Conservation (phyloP, 257 asterid species). For the Ocimum tenuiflorum region DNA sequence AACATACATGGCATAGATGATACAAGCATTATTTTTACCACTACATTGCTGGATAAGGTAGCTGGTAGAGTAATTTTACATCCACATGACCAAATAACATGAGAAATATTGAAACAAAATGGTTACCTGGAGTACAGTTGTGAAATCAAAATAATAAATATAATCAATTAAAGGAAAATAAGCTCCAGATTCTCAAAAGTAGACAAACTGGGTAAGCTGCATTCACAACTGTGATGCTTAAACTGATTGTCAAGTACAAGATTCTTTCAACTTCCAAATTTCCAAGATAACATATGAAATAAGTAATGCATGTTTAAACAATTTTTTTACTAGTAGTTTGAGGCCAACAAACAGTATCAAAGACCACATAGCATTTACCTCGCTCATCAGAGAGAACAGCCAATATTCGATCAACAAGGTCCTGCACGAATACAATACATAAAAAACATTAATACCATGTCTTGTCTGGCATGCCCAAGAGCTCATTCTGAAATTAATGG, state of each 20-base stretch:
- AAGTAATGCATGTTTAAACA: not conserved
- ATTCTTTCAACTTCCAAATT: not conserved
- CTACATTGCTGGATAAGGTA: not conserved
- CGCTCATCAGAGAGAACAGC: slow-evolving; percentile 66
- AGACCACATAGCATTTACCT: slow-evolving; percentile 40
- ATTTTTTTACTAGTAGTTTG: not conserved
- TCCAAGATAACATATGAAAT: not conserved
- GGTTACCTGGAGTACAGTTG: not conserved
- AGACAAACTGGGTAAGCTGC: slow-evolving; percentile 1
- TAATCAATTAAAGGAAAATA: slow-evolving; percentile 6
- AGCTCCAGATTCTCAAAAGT: not conserved
- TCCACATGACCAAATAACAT: not conserved
- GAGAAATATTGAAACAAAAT: not conserved
- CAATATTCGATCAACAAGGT: slow-evolving; percentile 89
- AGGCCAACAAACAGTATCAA: not conserved
- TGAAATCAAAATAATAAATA: not conserved
- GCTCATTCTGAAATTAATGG: slow-evolving; percentile 5
- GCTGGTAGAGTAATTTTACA: not conserved
- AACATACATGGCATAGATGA: slow-evolving; percentile 1
- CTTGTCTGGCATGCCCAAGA: not conserved
- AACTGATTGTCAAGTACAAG: not conserved
- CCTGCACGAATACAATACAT: slow-evolving; percentile 39
- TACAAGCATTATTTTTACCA: not conserved
- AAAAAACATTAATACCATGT: slow-evolving; percentile 9
- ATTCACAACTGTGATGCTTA: not conserved